Evolutionary conservation across 495 filamentous ascomycete genomes (phyloP).

Genomic region (Xylaria cubensis): DNA sequence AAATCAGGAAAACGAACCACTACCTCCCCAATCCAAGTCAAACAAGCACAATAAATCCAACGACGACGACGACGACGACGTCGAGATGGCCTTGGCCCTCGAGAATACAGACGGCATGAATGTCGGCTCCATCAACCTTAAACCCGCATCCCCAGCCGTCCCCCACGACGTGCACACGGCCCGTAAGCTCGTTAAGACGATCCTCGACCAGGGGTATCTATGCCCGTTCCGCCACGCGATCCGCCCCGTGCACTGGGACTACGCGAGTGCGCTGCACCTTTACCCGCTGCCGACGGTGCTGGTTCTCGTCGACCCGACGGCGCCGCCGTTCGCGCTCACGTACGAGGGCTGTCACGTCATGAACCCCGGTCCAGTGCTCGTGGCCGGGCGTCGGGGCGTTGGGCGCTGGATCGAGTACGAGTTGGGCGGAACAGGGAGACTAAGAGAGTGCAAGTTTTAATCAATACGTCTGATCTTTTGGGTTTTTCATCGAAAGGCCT

Average conservation of each 20-base stretch:
- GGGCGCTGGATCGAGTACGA: constrained; percentile 89
- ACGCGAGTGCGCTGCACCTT: constrained; percentile 70
- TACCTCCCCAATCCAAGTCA: constrained; percentile 25
- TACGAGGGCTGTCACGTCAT: constrained; percentile 97
- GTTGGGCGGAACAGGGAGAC: constrained; percentile 57
- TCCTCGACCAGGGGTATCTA: constrained; percentile 90
- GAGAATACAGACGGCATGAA: constrained; percentile 52
- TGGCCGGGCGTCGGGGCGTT: constrained; percentile 63
- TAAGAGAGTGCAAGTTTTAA: constrained; percentile 53
- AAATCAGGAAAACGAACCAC: constrained; percentile 36
- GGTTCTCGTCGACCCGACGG: constrained; percentile 80
- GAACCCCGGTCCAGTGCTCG: constrained; percentile 83
- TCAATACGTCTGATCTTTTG: neutral
- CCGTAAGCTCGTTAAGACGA: constrained; percentile 86
- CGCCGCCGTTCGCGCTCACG: constrained; percentile 79
- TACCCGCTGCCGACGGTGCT: constrained; percentile 88
- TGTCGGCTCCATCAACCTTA: constrained; percentile 43
- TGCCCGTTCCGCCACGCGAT: constrained; percentile 79
- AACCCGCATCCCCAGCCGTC: constrained; percentile 33
- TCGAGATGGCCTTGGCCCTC: constrained; percentile 43
- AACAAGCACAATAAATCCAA: constrained; percentile 14
- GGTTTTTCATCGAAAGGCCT: neutral
- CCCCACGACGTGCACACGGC: constrained; percentile 64
- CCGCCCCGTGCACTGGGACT: constrained; percentile 90
- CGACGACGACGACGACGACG: constrained; percentile 45